Evolutionary conservation across 73 alveolate species (phyloP).

Genomic region (Paramecium octaurelia): DNA sequence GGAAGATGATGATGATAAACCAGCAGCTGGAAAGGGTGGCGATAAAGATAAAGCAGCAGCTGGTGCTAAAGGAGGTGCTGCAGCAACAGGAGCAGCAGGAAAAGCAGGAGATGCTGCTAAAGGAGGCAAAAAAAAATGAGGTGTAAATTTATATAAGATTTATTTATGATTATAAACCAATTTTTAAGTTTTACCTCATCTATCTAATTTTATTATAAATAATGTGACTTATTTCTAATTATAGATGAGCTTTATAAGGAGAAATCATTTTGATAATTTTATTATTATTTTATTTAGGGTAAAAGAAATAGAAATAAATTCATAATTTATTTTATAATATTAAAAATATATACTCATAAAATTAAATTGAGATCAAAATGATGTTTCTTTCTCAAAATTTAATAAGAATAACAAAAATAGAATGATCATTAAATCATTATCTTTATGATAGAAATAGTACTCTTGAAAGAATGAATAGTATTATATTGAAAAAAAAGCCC

Average conservation of each 20-base stretch:
- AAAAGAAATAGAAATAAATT: not conserved
- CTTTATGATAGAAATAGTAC: no score
- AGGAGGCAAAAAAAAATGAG: conserved; percentile 4
- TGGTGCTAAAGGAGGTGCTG: conserved; percentile 2
- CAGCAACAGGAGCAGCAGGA: conserved; percentile 11
- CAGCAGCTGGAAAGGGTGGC: conserved; percentile 5
- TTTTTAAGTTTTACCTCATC: not conserved
- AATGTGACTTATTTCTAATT: not conserved
- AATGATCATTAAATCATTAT: not conserved
- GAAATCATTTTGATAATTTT: no score
- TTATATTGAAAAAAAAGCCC: not conserved
- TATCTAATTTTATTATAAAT: no score
- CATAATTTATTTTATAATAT: no score
- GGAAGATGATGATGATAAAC: conserved; percentile 37
- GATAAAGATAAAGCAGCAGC: not conserved
- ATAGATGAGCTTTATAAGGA: not conserved
- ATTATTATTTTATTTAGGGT: not conserved
- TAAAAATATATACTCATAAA: no score
- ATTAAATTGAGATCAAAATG: no score
- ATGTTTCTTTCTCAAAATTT: not conserved
- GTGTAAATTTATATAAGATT: not conserved
- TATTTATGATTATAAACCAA: not conserved
- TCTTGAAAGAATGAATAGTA: not conserved
- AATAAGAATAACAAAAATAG: not conserved
- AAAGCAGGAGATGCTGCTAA: not conserved